Conservation (phyloP, 139 green algal species). For the Edaphochlamys debaryana region DNA sequence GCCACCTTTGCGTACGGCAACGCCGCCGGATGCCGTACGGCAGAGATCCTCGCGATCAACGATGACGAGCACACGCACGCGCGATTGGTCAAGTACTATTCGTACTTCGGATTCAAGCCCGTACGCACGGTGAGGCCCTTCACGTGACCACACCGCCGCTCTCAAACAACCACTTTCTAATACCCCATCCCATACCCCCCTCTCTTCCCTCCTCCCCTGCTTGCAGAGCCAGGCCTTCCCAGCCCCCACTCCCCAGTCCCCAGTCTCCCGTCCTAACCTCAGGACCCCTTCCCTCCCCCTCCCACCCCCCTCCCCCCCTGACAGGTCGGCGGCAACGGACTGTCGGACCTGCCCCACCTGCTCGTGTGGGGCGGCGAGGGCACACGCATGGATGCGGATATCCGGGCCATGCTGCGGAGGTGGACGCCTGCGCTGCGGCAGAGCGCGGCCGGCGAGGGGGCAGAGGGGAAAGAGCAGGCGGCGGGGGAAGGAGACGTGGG, state of each 20-base stretch:
- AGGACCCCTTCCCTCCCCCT: neutral
- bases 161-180: neutral
- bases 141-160: neutral
- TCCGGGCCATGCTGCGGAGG: slow-evolving; percentile 57
- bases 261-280: no score
- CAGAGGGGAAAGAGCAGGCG: neutral
- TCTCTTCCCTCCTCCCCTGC: no score
- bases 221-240: no score
- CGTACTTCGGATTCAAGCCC: slow-evolving; percentile 67
- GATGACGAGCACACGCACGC: slow-evolving; percentile 69
- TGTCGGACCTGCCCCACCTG: slow-evolving; percentile 66
- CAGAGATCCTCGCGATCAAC: slow-evolving; percentile 89
- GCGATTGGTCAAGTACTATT: slow-evolving; percentile 74
- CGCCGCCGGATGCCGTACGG: slow-evolving; percentile 66
- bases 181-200: no score
- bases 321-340: slow-evolving; percentile 52
- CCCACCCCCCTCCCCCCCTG: neutral
- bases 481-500: no score
- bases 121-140: slow-evolving; percentile 58
- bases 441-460: neutral
- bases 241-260: no score
- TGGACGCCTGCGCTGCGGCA: slow-evolving; percentile 66
- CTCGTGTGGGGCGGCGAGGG: slow-evolving; percentile 87
- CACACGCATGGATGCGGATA: slow-evolving; percentile 83
- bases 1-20: slow-evolving; percentile 73